Conservation (phyloP, 163 green algal species). For the Trebouxiophyceae sp. region DNA sequence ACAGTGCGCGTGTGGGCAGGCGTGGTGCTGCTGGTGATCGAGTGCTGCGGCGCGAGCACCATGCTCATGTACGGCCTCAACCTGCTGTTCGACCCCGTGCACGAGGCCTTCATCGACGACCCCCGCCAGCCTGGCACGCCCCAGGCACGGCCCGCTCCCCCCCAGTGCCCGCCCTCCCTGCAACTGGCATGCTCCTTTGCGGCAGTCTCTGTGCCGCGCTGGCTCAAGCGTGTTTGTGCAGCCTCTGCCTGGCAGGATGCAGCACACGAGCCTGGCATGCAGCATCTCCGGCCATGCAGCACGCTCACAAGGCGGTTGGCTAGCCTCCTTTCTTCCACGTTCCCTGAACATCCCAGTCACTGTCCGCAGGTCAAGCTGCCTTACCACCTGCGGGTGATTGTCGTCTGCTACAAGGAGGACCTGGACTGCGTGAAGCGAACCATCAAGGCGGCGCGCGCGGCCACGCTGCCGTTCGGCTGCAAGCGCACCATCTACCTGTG, state of each 20-base stretch:
- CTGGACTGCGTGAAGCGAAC: slow-evolving; percentile 22
- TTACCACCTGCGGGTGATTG: slow-evolving; percentile 16
- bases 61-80: slow-evolving; percentile 35
- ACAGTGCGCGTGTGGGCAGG: slow-evolving; percentile 27
- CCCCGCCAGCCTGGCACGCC: slow-evolving; percentile 9
- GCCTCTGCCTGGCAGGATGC: no score
- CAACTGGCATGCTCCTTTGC: no score
- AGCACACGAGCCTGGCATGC: no score
- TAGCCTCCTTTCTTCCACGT: no score
- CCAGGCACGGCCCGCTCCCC: neutral
- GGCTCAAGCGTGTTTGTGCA: no score
- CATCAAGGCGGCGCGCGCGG: slow-evolving; percentile 4
- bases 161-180: neutral
- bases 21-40: slow-evolving; percentile 34
- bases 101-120: slow-evolving; percentile 20
- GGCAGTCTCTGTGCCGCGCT: neutral
- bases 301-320: no score
- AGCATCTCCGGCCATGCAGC: no score
- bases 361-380: slow-evolving; percentile 8
- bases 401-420: slow-evolving; percentile 25
- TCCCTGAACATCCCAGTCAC: no score
- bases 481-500: slow-evolving; percentile 30
- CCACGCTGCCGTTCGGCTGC: slow-evolving; percentile 17
- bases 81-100: slow-evolving; percentile 18
- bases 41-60: slow-evolving; percentile 33